These are phyloP conservation scores for Cucurbita moschata DNA, from an alignment of 306 rosid species.

Conservation along the genomic window DNA sequence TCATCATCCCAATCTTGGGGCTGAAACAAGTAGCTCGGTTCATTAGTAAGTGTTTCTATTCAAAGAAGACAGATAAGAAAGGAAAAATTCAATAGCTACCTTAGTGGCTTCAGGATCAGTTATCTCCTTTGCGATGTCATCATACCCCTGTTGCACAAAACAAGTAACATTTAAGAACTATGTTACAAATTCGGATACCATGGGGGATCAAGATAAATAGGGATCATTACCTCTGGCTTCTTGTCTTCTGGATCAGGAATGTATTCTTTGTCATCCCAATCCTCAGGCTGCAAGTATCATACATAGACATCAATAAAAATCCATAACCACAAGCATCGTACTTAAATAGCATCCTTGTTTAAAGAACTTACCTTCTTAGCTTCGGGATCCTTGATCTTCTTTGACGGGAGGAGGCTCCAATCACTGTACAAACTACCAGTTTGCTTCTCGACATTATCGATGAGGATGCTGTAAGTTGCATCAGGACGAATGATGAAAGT, in stretches of 20 bases:
- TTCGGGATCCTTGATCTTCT: slow-evolving; percentile 86
- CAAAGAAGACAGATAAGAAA: neutral
- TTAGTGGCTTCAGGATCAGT: slow-evolving; percentile 84
- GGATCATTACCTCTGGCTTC: slow-evolving; percentile 73
- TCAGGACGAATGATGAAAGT: slow-evolving; percentile 86
- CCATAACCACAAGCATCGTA: slow-evolving; percentile 2
- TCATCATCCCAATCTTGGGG: slow-evolving; percentile 99
- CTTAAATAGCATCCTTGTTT: neutral
- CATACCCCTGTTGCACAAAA: slow-evolving; percentile 54
- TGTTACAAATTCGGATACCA: neutral
- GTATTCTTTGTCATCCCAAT: slow-evolving; percentile 94
- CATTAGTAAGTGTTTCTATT: slow-evolving; percentile 1
- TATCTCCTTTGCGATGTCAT: slow-evolving; percentile 77
- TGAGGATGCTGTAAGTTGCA: slow-evolving; percentile 84
- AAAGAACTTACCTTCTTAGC: slow-evolving; percentile 56
- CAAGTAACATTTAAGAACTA: neutral
- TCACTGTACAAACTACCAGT: slow-evolving; percentile 84
- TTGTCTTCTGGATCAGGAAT: slow-evolving; percentile 94
- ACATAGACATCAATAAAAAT: slow-evolving; percentile 5
- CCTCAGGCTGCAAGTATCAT: slow-evolving; percentile 66
- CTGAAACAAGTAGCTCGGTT: slow-evolving; percentile 25
- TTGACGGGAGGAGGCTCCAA: slow-evolving; percentile 91
- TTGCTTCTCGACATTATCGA: slow-evolving; percentile 93
- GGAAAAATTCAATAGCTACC: slow-evolving; percentile 21
- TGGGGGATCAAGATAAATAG: neutral